Base-by-base conservation (phyloP, 2,329 filamentous ascomycete genomes). In the Ophiostoma fasciatum region DNA sequence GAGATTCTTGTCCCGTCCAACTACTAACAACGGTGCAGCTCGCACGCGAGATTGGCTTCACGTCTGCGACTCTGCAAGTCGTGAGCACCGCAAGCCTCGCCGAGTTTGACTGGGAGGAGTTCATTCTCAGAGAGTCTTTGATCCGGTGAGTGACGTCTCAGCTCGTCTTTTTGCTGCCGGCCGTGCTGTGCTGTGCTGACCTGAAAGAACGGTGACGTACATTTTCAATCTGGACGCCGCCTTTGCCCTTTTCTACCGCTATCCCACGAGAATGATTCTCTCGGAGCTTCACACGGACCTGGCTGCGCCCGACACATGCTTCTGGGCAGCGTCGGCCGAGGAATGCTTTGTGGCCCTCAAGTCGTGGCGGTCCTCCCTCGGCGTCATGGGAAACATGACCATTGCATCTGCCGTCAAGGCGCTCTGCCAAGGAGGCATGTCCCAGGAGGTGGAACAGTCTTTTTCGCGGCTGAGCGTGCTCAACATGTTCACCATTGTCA, bases 401-500 rank as follows among this genome's bases (percentile, higher is more conserved):
- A 25, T 35, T 6, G 33, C 27, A 18, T 7, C 33, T 4, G 33
- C 33, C 14, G 33, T 35, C 5, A 26, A 30, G 20, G n/a, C 27
- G 2, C 27, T 35, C 4, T 35, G 33, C 21, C 33, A 35, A 14
- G 33, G 33, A n/a, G n/a, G 20, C 6, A 19, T 35, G 15, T 23
- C 33, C n/a, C 14, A 11, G 7, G 33, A 35, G 12, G 27, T 35
- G n/a, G 33, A 35, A 19, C 27, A 25, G 20, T 15, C 33, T n/a
- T 35, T 35, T 18, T 18, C 33, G 12, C 27, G 20, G 1, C 33
- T 35, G 6, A 30, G 20, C 7, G 33, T 35, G 14, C 33, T 35
- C 13, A 35, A 35, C 27, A 35, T 35, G 33, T 35, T 35, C 22
- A 35, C 33, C 4, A 35, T 35, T 29, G 33, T 35, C 11, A 29